phyloP scores from a whole-genome alignment of 2,329 filamentous ascomycete species.

The Aspergillus fijiensis region DNA sequence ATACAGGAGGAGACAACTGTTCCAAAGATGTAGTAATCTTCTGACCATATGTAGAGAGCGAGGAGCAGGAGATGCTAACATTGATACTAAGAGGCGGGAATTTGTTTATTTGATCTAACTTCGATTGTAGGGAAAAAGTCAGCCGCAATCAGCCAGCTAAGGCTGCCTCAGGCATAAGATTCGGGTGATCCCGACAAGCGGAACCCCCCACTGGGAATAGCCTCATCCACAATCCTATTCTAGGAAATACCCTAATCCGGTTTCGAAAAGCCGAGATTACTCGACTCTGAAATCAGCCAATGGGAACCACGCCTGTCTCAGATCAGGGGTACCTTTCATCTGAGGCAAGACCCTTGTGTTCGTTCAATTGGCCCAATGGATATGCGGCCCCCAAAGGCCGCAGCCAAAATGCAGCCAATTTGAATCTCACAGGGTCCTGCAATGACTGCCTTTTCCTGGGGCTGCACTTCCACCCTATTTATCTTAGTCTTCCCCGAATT shows the following conservation, averaged over 20 bases:
- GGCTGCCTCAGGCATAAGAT: neutral
- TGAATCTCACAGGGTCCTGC: neutral
- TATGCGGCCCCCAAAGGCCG: neutral
- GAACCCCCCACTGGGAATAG: neutral
- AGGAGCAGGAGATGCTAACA: no score
- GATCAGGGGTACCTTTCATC: neutral
- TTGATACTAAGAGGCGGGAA: no score
- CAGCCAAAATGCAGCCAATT: neutral
- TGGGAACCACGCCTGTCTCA: neutral
- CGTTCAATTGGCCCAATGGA: neutral
- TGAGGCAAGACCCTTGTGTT: neutral
- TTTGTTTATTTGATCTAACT: no score
- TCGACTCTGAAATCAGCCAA: neutral
- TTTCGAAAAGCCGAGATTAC: neutral
- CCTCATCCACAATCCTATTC: neutral
- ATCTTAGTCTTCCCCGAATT: neutral
- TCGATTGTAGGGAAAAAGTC: no score
- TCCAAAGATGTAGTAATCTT: no score
- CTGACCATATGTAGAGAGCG: no score
- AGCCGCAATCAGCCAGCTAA: no score
- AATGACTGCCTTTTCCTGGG: neutral
- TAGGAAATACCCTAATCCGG: neutral
- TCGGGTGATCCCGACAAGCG: neutral
- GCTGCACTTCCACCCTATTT: neutral
- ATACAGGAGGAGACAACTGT: no score